Evolutionary conservation across 2,329 filamentous ascomycete genomes (phyloP).

Genomic region (Raffaelea arxii): DNA sequence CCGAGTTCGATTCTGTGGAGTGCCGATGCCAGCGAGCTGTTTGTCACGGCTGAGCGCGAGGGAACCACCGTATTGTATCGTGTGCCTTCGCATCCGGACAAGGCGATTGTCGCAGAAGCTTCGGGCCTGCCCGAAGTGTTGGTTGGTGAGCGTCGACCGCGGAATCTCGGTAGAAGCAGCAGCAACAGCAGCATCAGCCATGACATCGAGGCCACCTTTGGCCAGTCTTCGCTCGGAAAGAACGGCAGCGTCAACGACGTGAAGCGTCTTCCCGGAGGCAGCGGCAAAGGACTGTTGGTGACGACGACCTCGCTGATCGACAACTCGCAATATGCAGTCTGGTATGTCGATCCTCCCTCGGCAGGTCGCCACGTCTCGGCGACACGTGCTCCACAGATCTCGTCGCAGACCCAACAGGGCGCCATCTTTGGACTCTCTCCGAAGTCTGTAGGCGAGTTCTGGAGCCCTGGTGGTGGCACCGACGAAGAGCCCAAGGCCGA

Average conservation of each 20-base stretch:
- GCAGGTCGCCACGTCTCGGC: conserved; percentile 21
- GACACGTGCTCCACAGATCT: no score
- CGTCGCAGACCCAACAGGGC: conserved; percentile 57
- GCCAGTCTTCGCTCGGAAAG: conserved; percentile 6
- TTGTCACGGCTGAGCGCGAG: conserved; percentile 63
- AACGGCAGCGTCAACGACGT: conserved; percentile 47
- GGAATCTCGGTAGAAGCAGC: no score
- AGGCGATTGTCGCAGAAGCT: conserved; percentile 16
- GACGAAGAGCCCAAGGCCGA: no score
- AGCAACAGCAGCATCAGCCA: not conserved
- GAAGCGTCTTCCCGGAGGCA: conserved; percentile 32
- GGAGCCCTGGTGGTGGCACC: conserved; percentile 54
- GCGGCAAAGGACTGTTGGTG: conserved; percentile 43
- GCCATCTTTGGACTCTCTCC: conserved; percentile 55
- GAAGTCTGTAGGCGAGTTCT: conserved; percentile 57
- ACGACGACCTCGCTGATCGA: conserved; percentile 62
- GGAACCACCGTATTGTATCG: conserved; percentile 54
- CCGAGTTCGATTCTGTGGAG: conserved; percentile 49
- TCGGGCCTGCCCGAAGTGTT: conserved; percentile 36
- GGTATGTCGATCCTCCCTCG: conserved; percentile 29
- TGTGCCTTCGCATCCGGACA: conserved; percentile 43
- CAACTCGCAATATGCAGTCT: conserved; percentile 57
- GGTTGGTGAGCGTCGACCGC: no score
- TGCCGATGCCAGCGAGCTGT: conserved; percentile 51
- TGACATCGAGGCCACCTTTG: not conserved